Evolutionary conservation across 2,329 filamentous ascomycete genomes (phyloP), one percentile per base, ranked within the genome.

Genomic region (Ceratocystis smalleyi): DNA sequence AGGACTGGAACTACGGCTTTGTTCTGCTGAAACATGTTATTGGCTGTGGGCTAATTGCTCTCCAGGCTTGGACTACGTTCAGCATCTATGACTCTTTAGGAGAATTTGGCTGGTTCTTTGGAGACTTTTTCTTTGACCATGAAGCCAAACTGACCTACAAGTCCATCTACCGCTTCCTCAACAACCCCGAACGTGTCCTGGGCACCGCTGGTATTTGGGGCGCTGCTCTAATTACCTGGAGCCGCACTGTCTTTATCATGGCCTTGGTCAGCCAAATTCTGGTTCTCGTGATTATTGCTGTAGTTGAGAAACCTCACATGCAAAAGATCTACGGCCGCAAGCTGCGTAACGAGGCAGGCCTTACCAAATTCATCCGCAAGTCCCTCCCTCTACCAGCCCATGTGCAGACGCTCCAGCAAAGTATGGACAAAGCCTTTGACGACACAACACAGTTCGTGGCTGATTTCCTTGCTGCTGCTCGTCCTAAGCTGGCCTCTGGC

Each of bases 61-160:
- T 99, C 61, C 94, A 99, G 71, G 75, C 95, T 19, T 99, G 94
- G 94, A 96, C 91, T 0, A 87, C 90, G 1, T 79, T 88, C 68
- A 96, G 91, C 73, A 91, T 97, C 69, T 95, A 97, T 73, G 91
- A 96, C 61, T 95, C 90, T 1, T 83, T 99, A 0, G 94, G 94
- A 65, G 94, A 99, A 72, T 99, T 97, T 71, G 94, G 94, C 70
- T 99, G 92, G 92, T 97, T 97, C 78, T 97, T 91, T 71, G 94
- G 94, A 19, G 94, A 99, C 73, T 99, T 97, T 78, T 97, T 99
- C 79, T 96, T 94, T 72, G 90, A 96, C 67, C 87, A 89, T 57
- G 83, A 86, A 10, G 86, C 87, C 12, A 95, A 94, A 75, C 80
- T 97, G 67, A 97, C 89, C 0, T 99, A 99, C 75, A 91, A 88